phyloP scores from a whole-genome alignment of 2,329 filamentous ascomycete species.

The Penicillium frequentans region DNA sequence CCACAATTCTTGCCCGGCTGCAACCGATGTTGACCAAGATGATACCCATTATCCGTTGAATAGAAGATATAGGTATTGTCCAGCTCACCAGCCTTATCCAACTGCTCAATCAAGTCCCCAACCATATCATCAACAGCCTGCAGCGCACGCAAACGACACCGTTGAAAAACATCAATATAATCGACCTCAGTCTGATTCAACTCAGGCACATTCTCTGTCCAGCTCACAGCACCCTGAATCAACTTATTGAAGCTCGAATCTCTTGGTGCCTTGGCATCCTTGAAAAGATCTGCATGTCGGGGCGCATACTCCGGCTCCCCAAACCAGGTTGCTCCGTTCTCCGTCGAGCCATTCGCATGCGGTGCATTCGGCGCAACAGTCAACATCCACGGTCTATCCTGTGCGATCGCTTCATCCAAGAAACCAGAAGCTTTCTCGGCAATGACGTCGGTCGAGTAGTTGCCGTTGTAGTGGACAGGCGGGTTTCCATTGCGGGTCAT shows the following conservation, averaged over 20 bases:
- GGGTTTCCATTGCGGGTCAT: slow-evolving; percentile 59
- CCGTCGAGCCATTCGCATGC: slow-evolving; percentile 51
- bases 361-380: slow-evolving; percentile 64
- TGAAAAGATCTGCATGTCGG: slow-evolving; percentile 61
- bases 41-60: slow-evolving; percentile 60
- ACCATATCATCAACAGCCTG: slow-evolving; percentile 58
- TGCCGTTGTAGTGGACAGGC: slow-evolving; percentile 55
- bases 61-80: slow-evolving; percentile 60
- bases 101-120: slow-evolving; percentile 41
- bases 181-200: slow-evolving; percentile 48
- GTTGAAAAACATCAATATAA: slow-evolving; percentile 54
- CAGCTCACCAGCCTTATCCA: slow-evolving; percentile 43
- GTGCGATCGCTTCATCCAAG: slow-evolving; percentile 56
- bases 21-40: slow-evolving; percentile 59
- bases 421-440: slow-evolving; percentile 57
- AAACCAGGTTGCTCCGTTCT: slow-evolving; percentile 22
- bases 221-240: slow-evolving; percentile 50
- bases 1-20: slow-evolving; percentile 59
- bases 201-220: slow-evolving; percentile 44
- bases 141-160: slow-evolving; percentile 49
- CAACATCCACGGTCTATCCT: slow-evolving; percentile 63
- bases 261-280: slow-evolving; percentile 58
- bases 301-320: slow-evolving; percentile 42
- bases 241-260: slow-evolving; percentile 61
- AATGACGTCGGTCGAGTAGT: slow-evolving; percentile 60